phyloP scores from a whole-genome alignment of 2,329 filamentous ascomycete genomes.

The Arachnopeziza araneosa region DNA sequence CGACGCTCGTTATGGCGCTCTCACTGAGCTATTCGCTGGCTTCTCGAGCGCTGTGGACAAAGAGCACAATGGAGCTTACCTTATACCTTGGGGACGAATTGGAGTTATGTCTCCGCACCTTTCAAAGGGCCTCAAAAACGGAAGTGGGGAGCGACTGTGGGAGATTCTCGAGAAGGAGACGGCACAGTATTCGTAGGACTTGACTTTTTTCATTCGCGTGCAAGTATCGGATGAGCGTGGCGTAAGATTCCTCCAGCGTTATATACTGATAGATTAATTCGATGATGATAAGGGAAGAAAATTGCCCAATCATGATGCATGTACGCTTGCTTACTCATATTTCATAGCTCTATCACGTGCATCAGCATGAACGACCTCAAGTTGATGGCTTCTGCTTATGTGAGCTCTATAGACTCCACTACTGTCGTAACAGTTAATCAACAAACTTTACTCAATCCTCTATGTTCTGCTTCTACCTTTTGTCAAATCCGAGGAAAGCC shows the following conservation, averaged over 20 bases:
- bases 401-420: too few relatives aligned
- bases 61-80: conserved; percentile 15
- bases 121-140: neutral
- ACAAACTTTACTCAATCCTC: too few relatives aligned
- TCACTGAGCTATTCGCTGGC: conserved; percentile 9
- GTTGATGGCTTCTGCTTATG: neutral
- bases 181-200: neutral
- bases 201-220: neutral
- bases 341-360: neutral
- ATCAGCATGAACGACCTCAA: neutral
- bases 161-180: neutral
- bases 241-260: too few relatives aligned
- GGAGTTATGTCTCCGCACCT: conserved; percentile 1
- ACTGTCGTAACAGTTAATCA: too few relatives aligned
- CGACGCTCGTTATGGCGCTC: conserved; percentile 3
- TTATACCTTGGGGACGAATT: conserved; percentile 38
- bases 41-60: conserved; percentile 17
- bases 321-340: neutral
- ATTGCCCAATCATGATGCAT: neutral
- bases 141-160: neutral
- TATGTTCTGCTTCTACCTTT: too few relatives aligned
- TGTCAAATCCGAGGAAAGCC: too few relatives aligned
- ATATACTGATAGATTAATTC: too few relatives aligned
- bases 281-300: too few relatives aligned
- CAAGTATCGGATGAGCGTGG: neutral